Percentiles rank a stretch among this genome's conserved stretches.
Evolutionary conservation across 2,329 filamentous ascomycete species (phyloP).

Genomic region (Aspergillus unguis): DNA sequence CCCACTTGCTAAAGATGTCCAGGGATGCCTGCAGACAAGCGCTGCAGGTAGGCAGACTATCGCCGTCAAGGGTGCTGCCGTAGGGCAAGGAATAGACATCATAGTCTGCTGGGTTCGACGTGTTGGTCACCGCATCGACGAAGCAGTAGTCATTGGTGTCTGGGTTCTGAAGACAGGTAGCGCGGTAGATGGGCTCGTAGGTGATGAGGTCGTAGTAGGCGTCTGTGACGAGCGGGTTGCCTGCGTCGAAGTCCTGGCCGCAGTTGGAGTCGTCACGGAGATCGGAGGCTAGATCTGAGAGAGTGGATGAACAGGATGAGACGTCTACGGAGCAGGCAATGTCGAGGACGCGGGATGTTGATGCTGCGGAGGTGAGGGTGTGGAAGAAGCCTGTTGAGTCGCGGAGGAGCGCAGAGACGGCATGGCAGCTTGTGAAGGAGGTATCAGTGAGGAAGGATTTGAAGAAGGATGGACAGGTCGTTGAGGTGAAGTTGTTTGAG

Average conservation of each 20-base stretch:
- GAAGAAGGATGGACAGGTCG: conserved; percentile 57
- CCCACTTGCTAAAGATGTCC: conserved; percentile 70
- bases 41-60: conserved; percentile 69
- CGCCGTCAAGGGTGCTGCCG: conserved; percentile 65
- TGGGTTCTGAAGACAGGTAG: conserved; percentile 72
- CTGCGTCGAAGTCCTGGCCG: conserved; percentile 62
- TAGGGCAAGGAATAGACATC: conserved; percentile 86
- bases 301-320: conserved; percentile 61
- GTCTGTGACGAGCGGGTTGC: conserved; percentile 68
- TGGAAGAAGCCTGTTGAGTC: conserved; percentile 83
- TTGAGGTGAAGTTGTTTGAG: conserved; percentile 58
- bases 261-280: conserved; percentile 65
- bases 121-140: conserved; percentile 77
- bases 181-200: conserved; percentile 75
- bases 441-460: conserved; percentile 61
- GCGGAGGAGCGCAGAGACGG: conserved; percentile 79
- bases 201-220: conserved; percentile 72
- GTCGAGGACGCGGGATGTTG: conserved; percentile 74
- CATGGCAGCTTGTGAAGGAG: conserved; percentile 71
- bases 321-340: conserved; percentile 69
- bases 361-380: conserved; percentile 65
- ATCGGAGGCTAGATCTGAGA: conserved; percentile 62
- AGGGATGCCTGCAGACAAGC: conserved; percentile 76
- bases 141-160: conserved; percentile 69
- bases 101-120: conserved; percentile 64